Base-by-base conservation (phyloP, 768 basidiomycete genomes). In the Lactarius evosmus region DNA sequence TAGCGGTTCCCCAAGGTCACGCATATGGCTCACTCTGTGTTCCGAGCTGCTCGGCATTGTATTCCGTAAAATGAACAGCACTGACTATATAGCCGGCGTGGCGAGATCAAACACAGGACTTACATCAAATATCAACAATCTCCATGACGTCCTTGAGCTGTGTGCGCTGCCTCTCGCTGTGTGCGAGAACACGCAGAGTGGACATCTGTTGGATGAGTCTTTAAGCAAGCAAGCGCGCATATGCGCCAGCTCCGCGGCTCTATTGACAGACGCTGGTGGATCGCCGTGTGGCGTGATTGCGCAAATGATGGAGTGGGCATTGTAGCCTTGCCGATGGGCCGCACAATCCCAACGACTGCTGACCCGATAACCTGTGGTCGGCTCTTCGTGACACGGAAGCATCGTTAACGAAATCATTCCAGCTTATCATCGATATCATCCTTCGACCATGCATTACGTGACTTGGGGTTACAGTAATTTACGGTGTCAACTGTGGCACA, bases 241-340 rank as follows among this genome's bases (percentile, higher is more conserved):
- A 29, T 14, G 56, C 56, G 32, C 62, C 56, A 56, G 14, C 56
- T 44, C 56, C 49, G 62, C 50, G 62, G 62, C 50, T 62, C 36
- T 56, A 40, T 27, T 34, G 11, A 57, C 56, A 58, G 56, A 25
- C 62, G 62, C 50, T 52, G 62, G 36, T 11, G 62, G 62, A 63
- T 63, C 56, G 62, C 62, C 62, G 62, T 58, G 62, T 58, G 62
- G 62, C 62, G 62, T 57, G 62, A 63, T 63, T 63, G 62, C 16
- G 25, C 56, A 44, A 56, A 58, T 58, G 56, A 53, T 63, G 50
- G 25, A 16, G 46, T 44, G 50, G 56, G 56, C 56, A 63, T 57
- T 36, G 56, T 52, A 29, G 22, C 50, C 56, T 56, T 40, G 8
- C 49, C 36, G 25, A 61, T 36, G 25, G 60, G 46, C 25, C 53